Conservation (phyloP, 2,329 filamentous ascomycete species). For the Ceratocystis cacaofunesta region DNA sequence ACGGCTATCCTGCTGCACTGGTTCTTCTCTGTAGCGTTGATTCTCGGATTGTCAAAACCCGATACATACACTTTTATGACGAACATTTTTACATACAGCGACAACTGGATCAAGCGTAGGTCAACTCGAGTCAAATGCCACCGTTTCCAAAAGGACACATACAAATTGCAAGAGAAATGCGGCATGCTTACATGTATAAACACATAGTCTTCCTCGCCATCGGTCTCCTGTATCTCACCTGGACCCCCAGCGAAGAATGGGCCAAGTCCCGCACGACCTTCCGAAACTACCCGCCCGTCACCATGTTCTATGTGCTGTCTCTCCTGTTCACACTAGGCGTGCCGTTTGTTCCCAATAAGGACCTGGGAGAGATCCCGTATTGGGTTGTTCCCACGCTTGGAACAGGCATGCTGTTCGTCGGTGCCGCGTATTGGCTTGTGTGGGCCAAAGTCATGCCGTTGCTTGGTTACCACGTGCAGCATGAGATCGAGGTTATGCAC, state of each 20-base stretch:
- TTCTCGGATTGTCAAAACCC: slow-evolving; percentile 3
- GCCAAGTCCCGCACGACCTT: slow-evolving; percentile 37
- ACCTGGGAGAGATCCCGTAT: slow-evolving; percentile 38
- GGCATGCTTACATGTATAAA: not conserved
- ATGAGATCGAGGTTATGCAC: slow-evolving; percentile 5
- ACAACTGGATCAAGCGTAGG: slow-evolving; percentile 43
- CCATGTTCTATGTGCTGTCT: slow-evolving; percentile 33
- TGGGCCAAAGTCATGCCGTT: slow-evolving; percentile 37
- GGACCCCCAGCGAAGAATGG: slow-evolving; percentile 36
- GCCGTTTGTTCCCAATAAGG: slow-evolving; percentile 39
- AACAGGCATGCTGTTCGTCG: slow-evolving; percentile 35
- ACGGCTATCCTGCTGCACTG: slow-evolving; percentile 13
- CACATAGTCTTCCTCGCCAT: slow-evolving; percentile 44
- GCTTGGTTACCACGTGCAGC: slow-evolving; percentile 11
- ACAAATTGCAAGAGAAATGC: no score
- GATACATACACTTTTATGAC: slow-evolving; percentile 15
- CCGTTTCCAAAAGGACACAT: not conserved
- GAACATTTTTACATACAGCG: slow-evolving; percentile 22
- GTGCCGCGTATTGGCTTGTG: slow-evolving; percentile 36
- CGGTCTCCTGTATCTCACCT: slow-evolving; percentile 38
- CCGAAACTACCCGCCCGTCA: slow-evolving; percentile 27
- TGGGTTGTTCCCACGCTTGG: slow-evolving; percentile 42
- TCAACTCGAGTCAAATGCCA: slow-evolving; percentile 33
- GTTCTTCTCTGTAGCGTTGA: slow-evolving; percentile 11
- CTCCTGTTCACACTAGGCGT: slow-evolving; percentile 39